Base-by-base conservation (phyloP, 176 grass and related monocot species). In the Eragrostis nindensis region DNA sequence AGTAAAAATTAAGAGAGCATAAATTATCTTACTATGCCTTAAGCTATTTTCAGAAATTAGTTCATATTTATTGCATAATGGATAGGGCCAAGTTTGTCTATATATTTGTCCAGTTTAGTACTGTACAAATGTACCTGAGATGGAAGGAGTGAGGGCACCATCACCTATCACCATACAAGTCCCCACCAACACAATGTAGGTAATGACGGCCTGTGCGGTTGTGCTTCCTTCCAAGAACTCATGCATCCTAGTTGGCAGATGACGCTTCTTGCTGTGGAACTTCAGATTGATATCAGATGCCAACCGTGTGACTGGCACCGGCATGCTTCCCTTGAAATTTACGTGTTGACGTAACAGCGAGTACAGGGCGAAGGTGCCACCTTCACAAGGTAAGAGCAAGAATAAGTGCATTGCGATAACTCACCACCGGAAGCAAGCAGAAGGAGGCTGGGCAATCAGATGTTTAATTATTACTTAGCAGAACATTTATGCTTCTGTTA, bases 91-190 rank as follows among this genome's bases (percentile, higher is more conserved):
- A 54, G n/a, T n/a, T n/a, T n/a, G n/a, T n/a, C n/a, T n/a, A n/a
- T n/a, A n/a, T n/a, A n/a, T n/a, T n/a, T n/a, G n/a, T n/a, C n/a
- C n/a, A n/a, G n/a, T n/a, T n/a, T n/a, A n/a, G n/a, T n/a, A n/a
- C 2, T 49, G 26, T 18, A 11, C 27, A 2, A 46, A 19, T 66
- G 75, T 81, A 96, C 93, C 93, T 90, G 93, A 96, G 70, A 92
- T 92, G 22, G 93, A 88, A 32, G 93, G 93, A 49, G 90, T 96
- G 45, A 96, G 90, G 8, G 93, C 90, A 70, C 93, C 93, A 62
- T 92, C 90, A 56, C 93, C 93, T 26, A 96, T 86, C 21, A 96
- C 85, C 93, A 96, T 96, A 62, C 90, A 96, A 32, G 90, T 96
- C 17, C 87, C 93, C 60, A 81, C 32, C 71, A 96, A 22, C 16